Evolutionary conservation across 2,329 filamentous ascomycete genomes (phyloP).

Genomic region (Pezicula carpinea): DNA sequence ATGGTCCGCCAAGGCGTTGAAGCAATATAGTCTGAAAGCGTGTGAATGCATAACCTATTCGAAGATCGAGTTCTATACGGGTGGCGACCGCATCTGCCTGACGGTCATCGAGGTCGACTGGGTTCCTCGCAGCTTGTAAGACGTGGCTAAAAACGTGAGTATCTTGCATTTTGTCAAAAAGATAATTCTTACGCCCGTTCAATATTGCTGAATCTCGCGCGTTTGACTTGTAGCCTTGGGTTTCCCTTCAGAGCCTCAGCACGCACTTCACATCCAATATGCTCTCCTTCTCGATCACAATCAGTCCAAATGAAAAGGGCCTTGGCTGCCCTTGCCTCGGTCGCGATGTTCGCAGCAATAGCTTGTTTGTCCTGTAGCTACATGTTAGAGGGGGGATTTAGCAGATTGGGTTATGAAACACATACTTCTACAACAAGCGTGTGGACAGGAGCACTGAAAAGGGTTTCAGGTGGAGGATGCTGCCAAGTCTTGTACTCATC

Average conservation of each 20-base stretch:
- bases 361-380: slow-evolving; percentile 66
- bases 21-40: slow-evolving; percentile 78
- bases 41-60: slow-evolving; percentile 90
- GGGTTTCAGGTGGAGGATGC: slow-evolving; percentile 68
- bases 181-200: slow-evolving; percentile 66
- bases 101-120: slow-evolving; percentile 74
- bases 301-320: slow-evolving; percentile 97
- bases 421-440: slow-evolving; percentile 62
- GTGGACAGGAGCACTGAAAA: slow-evolving; percentile 78
- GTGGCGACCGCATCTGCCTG: slow-evolving; percentile 85
- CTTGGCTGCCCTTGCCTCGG: slow-evolving; percentile 67
- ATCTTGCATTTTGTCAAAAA: slow-evolving; percentile 6
- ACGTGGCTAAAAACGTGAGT: slow-evolving; percentile 61
- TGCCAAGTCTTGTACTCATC: slow-evolving; percentile 68
- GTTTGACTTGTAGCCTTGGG: slow-evolving; percentile 67
- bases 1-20: slow-evolving; percentile 62
- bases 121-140: slow-evolving; percentile 71
- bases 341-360: slow-evolving; percentile 80
- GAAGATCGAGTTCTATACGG: slow-evolving; percentile 85
- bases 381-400: slow-evolving; percentile 11
- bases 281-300: slow-evolving; percentile 95
- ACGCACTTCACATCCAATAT: slow-evolving; percentile 89
- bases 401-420: slow-evolving; percentile 6
- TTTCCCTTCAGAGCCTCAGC: slow-evolving; percentile 75
- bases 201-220: slow-evolving; percentile 93